Base-by-base conservation (phyloP, 2,329 filamentous ascomycete species). In the Penicillium sp. region DNA sequence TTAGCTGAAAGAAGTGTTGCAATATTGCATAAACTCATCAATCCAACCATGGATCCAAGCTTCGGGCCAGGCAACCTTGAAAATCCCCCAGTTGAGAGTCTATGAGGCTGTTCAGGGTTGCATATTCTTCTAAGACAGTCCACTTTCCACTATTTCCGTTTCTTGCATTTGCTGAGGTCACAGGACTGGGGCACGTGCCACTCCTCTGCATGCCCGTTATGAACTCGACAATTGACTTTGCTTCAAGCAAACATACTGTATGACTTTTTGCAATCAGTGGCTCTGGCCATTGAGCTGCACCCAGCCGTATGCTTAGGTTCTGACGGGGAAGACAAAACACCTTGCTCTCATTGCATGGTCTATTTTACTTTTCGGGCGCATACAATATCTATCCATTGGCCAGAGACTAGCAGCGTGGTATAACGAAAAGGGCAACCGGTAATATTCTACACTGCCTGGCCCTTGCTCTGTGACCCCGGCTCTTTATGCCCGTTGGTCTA, bases 41-140 rank as follows among this genome's bases (percentile, higher is more conserved):
- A 24, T 29, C 31, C n/a, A 54, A 51, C 52, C 52, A 50, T 47
- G 52, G 52, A 55, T 51, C 52, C 49, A 50, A 44, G 54, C 49
- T 51, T 45, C 40, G 18, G 32, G 37, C 38, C 31, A 45, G 27
- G 39, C 36, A 43, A 20, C 18, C 18, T 20, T 20, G 18, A 4
- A 20, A 50, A 54, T 50, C 43, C 44, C 38, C 50, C 51, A 50
- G 31, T 16, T 32, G 16, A 32, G 31, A 42, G 14, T 35, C 41
- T 41, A 14, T 28, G 48, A 49, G 39, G 14, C 28, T 27, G 14
- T 27, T 39, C 20, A 40, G 28, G 28, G 48, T 58, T 56, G 46
- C 52, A 52, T 52, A 48, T 40, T 36, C 35, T 44, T 36, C 32
- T 47, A 42, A 51, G 47, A 50, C 41, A 46, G 9, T 14, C 14